Evolutionary conservation across 2,329 filamentous ascomycete genomes (phyloP), one percentile per base, ranked within the genome.

Genomic region (Colletotrichum somersetense): DNA sequence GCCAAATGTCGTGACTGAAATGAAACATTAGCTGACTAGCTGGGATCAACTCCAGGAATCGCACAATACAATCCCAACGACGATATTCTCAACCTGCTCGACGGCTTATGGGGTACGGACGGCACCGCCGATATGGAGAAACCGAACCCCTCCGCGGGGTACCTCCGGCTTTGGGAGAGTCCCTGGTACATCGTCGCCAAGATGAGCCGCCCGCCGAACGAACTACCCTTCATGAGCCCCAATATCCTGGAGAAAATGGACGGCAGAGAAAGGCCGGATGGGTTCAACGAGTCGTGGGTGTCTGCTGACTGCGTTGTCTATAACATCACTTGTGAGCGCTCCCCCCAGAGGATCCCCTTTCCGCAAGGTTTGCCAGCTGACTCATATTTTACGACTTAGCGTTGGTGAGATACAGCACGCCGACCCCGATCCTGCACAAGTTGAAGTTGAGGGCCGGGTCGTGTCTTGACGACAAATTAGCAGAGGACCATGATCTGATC

Each of bases 311-410:
- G 5, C 12, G 44, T 42, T 23, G 44, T 69, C 14, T 58, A 58
- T 20, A 65, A 65, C 61, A 5, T 69, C 44, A 67, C 65, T 11
- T 62, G 65, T 67, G 30, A 67, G 65, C 20, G 6, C 10, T 3
- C 53, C 10, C 18, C 1, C 11, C 20, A 30, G 30, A 30, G 30
- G 30, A 30, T 30, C 3, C 3, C 30, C 30, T 30, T 30, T 30
- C 30, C 30, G 30, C 3, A 30, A 30, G 2, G 8, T 23, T 30
- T 5, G 5, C 0, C 5, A 14, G 2, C n/a, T 62, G 14, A 52
- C 35, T 3, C 20, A 12, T 12, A 1, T 12, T 4, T 38, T 14
- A 8, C 8, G n/a, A 20, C 16, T n/a, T 26, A 64, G 62, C 62
- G 2, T 56, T 55, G n/a, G 7, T 64, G 23, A 30, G 35, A 64